Percentiles rank a stretch among this genome's conserved stretches.
These are phyloP conservation scores for Alternaria burnsii DNA, from an alignment of 2,329 filamentous ascomycete genomes.

Conservation along the genomic window DNA sequence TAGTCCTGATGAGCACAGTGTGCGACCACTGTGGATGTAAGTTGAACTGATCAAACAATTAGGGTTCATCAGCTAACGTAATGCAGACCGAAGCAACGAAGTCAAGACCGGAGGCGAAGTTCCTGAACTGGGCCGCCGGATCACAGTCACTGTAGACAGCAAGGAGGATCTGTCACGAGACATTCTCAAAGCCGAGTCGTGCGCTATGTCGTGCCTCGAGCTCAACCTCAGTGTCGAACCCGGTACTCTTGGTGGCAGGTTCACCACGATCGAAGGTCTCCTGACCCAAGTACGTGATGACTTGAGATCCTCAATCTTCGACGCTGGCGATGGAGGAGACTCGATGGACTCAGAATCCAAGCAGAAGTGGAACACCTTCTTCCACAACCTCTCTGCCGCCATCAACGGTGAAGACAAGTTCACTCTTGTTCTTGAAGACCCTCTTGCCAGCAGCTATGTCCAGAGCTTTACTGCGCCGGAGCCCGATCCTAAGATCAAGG, in stretches of 20 bases:
- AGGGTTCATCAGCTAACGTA: constrained; percentile 13
- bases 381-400: constrained; percentile 75
- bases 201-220: constrained; percentile 85
- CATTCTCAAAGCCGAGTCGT: constrained; percentile 96
- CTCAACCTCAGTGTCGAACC: constrained; percentile 88
- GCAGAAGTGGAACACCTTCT: constrained; percentile 81
- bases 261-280: constrained; percentile 95
- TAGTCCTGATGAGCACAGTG: constrained; percentile 92
- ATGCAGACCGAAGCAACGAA: constrained; percentile 81
- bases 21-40: constrained; percentile 85
- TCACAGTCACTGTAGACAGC: constrained; percentile 76
- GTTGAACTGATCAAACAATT: constrained; percentile 17
- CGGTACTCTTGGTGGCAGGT: constrained; percentile 92
- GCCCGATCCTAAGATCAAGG: constrained; percentile 82
- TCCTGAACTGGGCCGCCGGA: constrained; percentile 83
- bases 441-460: constrained; percentile 90
- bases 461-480: constrained; percentile 83
- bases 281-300: constrained; percentile 92
- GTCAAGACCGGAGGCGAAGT: constrained; percentile 97
- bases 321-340: constrained; percentile 79
- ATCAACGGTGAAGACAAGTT: constrained; percentile 84
- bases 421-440: constrained; percentile 83
- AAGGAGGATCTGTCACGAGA: constrained; percentile 83
- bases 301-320: constrained; percentile 86
- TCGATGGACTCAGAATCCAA: constrained; percentile 74